Percentiles rank a stretch among this genome's conserved stretches.
Conservation (phyloP, 1,284 basidiomycete genomes). For the Cystobasidium sp. region DNA sequence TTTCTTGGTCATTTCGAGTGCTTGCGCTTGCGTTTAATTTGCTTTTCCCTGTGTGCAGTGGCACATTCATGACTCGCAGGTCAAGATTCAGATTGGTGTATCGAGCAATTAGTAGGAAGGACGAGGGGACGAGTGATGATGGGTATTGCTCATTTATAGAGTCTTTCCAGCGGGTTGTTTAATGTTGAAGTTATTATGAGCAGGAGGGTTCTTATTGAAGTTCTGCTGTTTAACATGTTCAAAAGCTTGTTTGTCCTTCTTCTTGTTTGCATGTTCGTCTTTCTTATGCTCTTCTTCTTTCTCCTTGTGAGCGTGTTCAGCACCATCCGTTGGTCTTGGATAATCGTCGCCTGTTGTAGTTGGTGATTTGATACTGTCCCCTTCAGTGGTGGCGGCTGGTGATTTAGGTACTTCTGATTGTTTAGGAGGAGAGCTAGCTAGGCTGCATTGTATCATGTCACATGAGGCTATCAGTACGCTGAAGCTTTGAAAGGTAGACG, state of each 20-base stretch:
- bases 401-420: constrained; percentile 7
- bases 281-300: constrained; percentile 27
- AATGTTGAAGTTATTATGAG: constrained; percentile 33
- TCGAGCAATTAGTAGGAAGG: no score
- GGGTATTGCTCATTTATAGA: constrained; percentile 6
- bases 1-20: no score
- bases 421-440: constrained; percentile 31
- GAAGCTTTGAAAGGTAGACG: no score
- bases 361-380: constrained; percentile 3
- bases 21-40: no score
- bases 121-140: no score
- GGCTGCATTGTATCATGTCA: constrained; percentile 2
- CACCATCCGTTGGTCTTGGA: constrained; percentile 23
- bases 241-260: constrained; percentile 32
- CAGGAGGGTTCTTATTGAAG: constrained; percentile 31
- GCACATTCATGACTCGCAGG: no score
- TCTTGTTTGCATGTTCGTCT: constrained; percentile 15
- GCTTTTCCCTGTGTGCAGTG: no score
- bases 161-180: constrained; percentile 41
- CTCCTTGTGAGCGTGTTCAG: constrained; percentile 14
- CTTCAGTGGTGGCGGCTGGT: constrained; percentile 3
- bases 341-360: constrained; percentile 23
- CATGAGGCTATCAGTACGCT: no score
- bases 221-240: constrained; percentile 38
- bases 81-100: no score